Evolutionary conservation across 352 stramenopile species (phyloP).

Genomic region (Phytophthora pini): DNA sequence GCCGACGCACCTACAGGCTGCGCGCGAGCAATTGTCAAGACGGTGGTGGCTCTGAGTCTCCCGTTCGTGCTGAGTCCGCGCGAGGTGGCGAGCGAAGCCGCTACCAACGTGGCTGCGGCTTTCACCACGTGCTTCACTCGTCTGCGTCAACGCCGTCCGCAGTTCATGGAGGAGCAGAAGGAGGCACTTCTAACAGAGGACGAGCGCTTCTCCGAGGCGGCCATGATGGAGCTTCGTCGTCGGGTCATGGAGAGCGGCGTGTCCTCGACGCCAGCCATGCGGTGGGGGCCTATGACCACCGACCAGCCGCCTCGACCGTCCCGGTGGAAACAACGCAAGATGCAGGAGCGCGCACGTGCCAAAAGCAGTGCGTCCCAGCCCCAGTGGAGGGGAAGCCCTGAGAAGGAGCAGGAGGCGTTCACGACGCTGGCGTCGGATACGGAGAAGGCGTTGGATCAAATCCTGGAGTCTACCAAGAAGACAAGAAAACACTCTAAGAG

Average conservation of each 20-base stretch:
- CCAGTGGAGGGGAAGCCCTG: conserved; percentile 13
- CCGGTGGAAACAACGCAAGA: conserved; percentile 50
- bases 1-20: conserved; percentile 20
- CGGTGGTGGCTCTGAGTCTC: conserved; percentile 34
- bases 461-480: conserved; percentile 40
- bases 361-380: conserved; percentile 22
- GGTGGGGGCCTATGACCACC: conserved; percentile 31
- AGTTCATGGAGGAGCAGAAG: conserved; percentile 81
- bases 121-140: conserved; percentile 60
- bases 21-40: conserved; percentile 30
- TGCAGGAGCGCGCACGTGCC: conserved; percentile 36
- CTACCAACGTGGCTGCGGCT: conserved; percentile 23
- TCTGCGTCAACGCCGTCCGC: conserved; percentile 42
- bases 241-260: conserved; percentile 63
- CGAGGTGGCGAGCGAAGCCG: conserved; percentile 45
- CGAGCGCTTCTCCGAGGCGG: conserved; percentile 54
- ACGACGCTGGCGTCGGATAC: conserved; percentile 53
- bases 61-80: conserved; percentile 35
- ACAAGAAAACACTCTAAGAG: conserved; percentile 26
- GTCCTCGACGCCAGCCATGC: conserved; percentile 3
- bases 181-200: conserved; percentile 67
- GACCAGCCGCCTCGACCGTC: conserved; percentile 39
- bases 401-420: conserved; percentile 31
- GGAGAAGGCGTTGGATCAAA: conserved; percentile 57
- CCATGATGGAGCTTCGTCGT: conserved; percentile 74